phyloP scores from a whole-genome alignment of 2,329 filamentous ascomycete species.

The Corynespora cassiicola region DNA sequence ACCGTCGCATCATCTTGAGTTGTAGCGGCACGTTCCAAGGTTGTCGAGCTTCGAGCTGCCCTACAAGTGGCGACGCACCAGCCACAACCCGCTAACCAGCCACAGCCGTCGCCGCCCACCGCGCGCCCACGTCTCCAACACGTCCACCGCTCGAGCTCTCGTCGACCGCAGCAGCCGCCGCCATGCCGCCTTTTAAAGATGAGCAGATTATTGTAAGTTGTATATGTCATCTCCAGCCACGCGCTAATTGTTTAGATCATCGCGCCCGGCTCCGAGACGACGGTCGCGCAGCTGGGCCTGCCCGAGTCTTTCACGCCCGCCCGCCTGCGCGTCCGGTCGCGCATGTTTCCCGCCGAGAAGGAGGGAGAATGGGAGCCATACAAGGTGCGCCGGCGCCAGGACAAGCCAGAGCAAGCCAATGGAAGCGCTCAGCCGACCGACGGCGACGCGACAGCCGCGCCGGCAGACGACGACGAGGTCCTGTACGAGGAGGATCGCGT shows the following conservation, averaged over 20 bases:
- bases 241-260: conserved; percentile 60
- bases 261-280: conserved; percentile 85
- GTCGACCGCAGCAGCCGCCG: no score
- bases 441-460: conserved; percentile 30
- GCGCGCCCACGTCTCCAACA: conserved; percentile 15
- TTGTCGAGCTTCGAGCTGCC: conserved; percentile 4
- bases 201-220: conserved; percentile 52
- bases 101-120: conserved; percentile 6
- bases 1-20: no score
- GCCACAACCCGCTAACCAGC: no score
- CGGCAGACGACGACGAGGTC: conserved; percentile 63
- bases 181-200: conserved; percentile 54
- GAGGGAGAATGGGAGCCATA: conserved; percentile 82
- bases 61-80: conserved; percentile 2
- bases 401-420: conserved; percentile 31
- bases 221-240: not conserved
- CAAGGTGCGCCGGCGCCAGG: conserved; percentile 67
- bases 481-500: conserved; percentile 89
- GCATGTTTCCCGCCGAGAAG: conserved; percentile 87
- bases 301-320: conserved; percentile 91
- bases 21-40: conserved; percentile 1
- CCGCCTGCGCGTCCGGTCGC: conserved; percentile 83
- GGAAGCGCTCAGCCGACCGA: conserved; percentile 35
- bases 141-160: no score
- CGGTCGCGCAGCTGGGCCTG: conserved; percentile 88